A percentile compares a stretch with the other conserved stretches of the same genome.
Conservation (phyloP, 495 filamentous ascomycete genomes). For the Penicillium malachiteum region DNA sequence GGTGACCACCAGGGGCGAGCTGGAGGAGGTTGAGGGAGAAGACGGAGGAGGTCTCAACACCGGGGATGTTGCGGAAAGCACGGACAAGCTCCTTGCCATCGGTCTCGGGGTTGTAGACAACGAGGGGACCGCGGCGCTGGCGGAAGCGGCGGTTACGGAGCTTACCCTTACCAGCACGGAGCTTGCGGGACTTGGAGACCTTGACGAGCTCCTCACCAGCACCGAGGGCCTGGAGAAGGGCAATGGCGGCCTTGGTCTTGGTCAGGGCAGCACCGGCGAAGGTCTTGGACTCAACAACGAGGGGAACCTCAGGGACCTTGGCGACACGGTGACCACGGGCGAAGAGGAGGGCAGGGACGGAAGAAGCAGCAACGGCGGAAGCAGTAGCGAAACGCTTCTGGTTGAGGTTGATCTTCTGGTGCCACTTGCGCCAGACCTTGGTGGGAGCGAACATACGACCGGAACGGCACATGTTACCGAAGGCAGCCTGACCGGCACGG, state of each 20-base stretch:
- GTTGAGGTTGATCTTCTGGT: conserved; percentile 98
- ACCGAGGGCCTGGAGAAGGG: conserved; percentile 84
- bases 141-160: conserved; percentile 89
- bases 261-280: conserved; percentile 73
- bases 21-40: conserved; percentile 97
- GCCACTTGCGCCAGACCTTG: conserved; percentile 99
- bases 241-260: conserved; percentile 87
- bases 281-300: conserved; percentile 86
- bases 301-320: conserved; percentile 90
- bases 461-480: conserved; percentile 99
- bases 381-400: conserved; percentile 98
- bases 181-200: conserved; percentile 89
- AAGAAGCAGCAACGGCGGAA: conserved; percentile 94
- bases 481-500: conserved; percentile 98
- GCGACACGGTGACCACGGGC: conserved; percentile 95
- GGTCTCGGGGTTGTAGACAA: conserved; percentile 91
- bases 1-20: conserved; percentile 96
- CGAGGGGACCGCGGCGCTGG: conserved; percentile 93
- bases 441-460: conserved; percentile 99
- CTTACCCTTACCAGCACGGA: conserved; percentile 98
- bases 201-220: conserved; percentile 88
- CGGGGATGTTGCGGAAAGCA: conserved; percentile 97
- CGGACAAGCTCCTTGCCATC: conserved; percentile 88
- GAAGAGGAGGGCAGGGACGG: conserved; percentile 87
- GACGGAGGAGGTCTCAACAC: conserved; percentile 95